Percentiles rank a stretch among this genome's conserved stretches.
These are phyloP conservation scores for Ustilago esculenta DNA, from an alignment of 1,284 basidiomycete genomes.

Conservation along the genomic window DNA sequence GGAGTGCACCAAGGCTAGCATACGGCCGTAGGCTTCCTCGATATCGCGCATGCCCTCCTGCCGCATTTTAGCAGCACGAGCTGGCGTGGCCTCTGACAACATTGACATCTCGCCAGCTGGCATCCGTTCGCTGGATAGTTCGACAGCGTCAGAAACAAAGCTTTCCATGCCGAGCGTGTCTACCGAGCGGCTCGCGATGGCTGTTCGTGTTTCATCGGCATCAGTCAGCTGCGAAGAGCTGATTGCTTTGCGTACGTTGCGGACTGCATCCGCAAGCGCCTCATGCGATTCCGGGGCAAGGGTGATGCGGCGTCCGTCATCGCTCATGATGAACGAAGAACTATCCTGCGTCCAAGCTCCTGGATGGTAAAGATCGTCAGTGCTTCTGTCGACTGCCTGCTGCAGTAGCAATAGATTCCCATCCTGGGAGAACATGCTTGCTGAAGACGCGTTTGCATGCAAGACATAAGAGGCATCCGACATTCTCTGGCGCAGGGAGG, in stretches of 20 bases:
- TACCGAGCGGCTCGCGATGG: constrained; percentile 15
- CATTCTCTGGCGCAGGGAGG: constrained; percentile 40
- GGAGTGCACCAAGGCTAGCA: constrained; percentile 48
- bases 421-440: constrained; percentile 37
- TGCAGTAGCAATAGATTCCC: constrained; percentile 4
- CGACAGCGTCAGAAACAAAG: constrained; percentile 22
- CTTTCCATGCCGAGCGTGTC: constrained; percentile 32
- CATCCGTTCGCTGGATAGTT: constrained; percentile 11
- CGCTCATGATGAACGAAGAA: constrained; percentile 24
- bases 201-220: constrained; percentile 7
- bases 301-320: constrained; percentile 42
- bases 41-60: constrained; percentile 52
- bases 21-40: constrained; percentile 48
- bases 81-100: constrained; percentile 44
- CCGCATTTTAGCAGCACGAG: constrained; percentile 33
- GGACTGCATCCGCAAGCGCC: constrained; percentile 48
- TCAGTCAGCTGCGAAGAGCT: constrained; percentile 45
- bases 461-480: constrained; percentile 25
- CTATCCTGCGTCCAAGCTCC: constrained; percentile 37
- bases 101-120: constrained; percentile 22
- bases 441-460: constrained; percentile 32
- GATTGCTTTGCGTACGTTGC: constrained; percentile 44
- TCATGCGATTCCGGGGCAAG: constrained; percentile 43
- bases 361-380: constrained; percentile 35
- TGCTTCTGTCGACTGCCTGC: constrained; percentile 9